Evolutionary conservation across 352 stramenopile genomes (phyloP).

Genomic region (Plasmopara viticola): DNA sequence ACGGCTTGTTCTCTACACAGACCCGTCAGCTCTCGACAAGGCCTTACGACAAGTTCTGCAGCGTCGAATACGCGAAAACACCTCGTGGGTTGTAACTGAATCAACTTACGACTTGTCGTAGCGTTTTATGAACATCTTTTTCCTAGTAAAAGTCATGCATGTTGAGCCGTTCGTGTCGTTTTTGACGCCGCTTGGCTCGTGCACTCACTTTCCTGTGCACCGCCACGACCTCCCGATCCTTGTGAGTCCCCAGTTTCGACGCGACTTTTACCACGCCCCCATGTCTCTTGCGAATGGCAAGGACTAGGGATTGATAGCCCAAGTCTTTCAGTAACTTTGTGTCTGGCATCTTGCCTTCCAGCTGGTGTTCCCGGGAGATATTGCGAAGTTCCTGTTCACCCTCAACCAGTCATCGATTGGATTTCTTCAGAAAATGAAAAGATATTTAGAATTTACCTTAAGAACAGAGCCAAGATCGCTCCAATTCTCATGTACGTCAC

Average conservation of each 20-base stretch:
- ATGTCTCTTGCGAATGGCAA: conserved; percentile 81
- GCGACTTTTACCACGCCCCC: conserved; percentile 61
- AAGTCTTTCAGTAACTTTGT: conserved; percentile 68
- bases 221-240: conserved; percentile 33
- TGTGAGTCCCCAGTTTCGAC: conserved; percentile 41
- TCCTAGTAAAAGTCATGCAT: conserved; percentile 66
- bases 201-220: conserved; percentile 65
- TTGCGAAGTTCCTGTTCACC: conserved; percentile 48
- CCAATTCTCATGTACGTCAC: conserved; percentile 27
- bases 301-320: conserved; percentile 51
- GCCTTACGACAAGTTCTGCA: conserved; percentile 10
- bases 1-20: conserved; percentile 30
- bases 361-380: conserved; percentile 42
- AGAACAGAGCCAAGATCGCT: conserved; percentile 55
- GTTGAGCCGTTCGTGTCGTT: conserved; percentile 43
- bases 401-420: neutral
- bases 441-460: conserved; percentile 34
- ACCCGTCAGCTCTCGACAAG: conserved; percentile 14
- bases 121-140: neutral
- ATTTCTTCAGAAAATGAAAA: neutral
- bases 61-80: conserved; percentile 2
- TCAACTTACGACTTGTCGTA: conserved; percentile 2
- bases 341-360: conserved; percentile 41
- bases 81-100: conserved; percentile 21
- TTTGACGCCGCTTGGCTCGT: conserved; percentile 53